Conservation (phyloP, 2,329 filamentous ascomycete species). For the Capronia americana region DNA sequence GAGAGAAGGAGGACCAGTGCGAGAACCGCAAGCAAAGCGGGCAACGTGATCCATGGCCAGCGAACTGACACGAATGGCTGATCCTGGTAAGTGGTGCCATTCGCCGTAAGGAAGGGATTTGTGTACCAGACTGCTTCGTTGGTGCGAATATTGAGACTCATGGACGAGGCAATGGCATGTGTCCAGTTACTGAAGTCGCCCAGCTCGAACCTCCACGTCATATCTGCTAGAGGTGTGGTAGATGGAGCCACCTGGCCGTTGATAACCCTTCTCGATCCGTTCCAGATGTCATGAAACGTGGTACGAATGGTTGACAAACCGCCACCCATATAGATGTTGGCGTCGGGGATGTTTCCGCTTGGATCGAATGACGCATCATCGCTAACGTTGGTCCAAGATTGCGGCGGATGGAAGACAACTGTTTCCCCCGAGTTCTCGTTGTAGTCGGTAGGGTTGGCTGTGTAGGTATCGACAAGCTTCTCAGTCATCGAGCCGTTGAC, state of each 20-base stretch:
- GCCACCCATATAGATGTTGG: neutral
- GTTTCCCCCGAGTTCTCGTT: neutral
- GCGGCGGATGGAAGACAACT: neutral
- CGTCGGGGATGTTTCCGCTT: neutral
- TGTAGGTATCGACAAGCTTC: neutral
- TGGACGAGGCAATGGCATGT: neutral
- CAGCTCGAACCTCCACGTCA: neutral
- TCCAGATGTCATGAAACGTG: neutral
- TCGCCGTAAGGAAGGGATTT: neutral
- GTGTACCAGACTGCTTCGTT: neutral
- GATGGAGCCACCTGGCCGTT: neutral
- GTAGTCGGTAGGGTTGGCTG: neutral
- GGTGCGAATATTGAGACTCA: neutral
- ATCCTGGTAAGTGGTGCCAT: neutral
- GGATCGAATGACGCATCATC: neutral
- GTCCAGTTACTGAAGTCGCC: neutral
- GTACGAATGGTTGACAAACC: neutral
- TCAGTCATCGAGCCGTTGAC: neutral
- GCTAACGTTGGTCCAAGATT: neutral
- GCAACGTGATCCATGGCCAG: neutral
- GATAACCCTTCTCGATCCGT: neutral
- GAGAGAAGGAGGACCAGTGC: neutral
- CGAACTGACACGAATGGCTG: neutral
- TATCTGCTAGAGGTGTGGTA: neutral
- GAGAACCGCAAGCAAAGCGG: neutral